Evolutionary conservation across 2,329 filamentous ascomycete species (phyloP).

Genomic region (Alternaria sp.): DNA sequence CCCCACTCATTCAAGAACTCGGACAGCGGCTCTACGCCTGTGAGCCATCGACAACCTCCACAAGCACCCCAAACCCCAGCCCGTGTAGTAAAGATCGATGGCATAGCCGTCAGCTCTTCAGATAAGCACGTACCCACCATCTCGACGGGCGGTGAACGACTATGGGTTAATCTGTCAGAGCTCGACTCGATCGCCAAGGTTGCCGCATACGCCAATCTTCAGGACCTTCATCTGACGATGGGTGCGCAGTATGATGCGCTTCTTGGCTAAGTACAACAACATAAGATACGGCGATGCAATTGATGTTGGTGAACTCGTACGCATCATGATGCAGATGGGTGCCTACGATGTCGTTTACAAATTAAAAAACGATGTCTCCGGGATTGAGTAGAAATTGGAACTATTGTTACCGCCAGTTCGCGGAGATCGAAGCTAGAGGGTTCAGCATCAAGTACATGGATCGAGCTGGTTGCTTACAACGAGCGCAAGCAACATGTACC

Average conservation of each 20-base stretch:
- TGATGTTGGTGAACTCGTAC: not conserved
- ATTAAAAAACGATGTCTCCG: not conserved
- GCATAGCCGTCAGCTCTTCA: not conserved
- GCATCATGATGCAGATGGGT: not conserved
- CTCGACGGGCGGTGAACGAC: not conserved
- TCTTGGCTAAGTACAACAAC: not conserved
- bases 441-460: not conserved
- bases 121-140: no score
- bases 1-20: not conserved
- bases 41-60: not conserved
- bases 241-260: not conserved
- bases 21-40: not conserved
- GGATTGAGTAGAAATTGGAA: not conserved
- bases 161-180: not conserved
- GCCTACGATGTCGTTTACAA: not conserved
- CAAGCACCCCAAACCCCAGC: not conserved
- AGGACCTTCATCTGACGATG: not conserved
- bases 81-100: not conserved
- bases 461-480: not conserved
- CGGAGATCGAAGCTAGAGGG: not conserved
- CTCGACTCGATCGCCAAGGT: not conserved
- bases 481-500: not conserved
- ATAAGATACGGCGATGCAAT: not conserved
- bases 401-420: not conserved
- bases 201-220: not conserved